Evolutionary conservation across 345 rosid species (phyloP).

Genomic region (Bruguiera sexangula): DNA sequence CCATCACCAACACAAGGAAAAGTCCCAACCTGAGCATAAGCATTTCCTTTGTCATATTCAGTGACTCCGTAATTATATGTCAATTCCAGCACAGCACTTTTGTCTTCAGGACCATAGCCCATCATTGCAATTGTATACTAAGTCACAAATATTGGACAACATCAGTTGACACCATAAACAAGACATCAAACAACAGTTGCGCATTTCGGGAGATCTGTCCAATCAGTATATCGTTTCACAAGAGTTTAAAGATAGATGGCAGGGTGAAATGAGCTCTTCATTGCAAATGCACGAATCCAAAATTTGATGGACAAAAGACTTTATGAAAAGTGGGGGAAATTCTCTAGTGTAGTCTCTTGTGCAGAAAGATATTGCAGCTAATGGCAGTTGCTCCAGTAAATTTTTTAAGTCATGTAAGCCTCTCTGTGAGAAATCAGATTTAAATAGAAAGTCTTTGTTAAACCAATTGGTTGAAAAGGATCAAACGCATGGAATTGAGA

Average conservation of each 20-base stretch:
- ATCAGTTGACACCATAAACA: slow-evolving; percentile 9
- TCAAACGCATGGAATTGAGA: no score
- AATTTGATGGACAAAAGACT: background rate
- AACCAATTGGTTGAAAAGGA: no score
- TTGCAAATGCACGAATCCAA: no score
- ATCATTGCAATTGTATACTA: slow-evolving; percentile 84
- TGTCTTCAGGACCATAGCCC: slow-evolving; percentile 98
- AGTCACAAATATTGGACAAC: slow-evolving; percentile 3
- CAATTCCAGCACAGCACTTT: slow-evolving; percentile 72
- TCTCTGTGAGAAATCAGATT: no score
- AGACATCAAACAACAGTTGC: background rate
- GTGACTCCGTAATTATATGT: slow-evolving; percentile 92
- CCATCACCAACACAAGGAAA: background rate
- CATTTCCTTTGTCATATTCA: slow-evolving; percentile 86
- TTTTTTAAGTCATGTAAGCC: no score
- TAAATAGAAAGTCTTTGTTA: no score
- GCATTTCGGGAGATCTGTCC: background rate
- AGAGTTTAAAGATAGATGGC: background rate
- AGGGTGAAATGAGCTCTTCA: background rate
- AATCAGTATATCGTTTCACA: background rate
- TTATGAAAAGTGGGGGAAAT: no score
- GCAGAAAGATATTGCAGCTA: no score
- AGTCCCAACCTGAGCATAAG: slow-evolving; percentile 72
- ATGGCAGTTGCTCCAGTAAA: no score
- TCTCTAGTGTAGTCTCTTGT: no score